Base-by-base conservation (phyloP, 768 basidiomycete species). In the Amanita jacksonii region DNA sequence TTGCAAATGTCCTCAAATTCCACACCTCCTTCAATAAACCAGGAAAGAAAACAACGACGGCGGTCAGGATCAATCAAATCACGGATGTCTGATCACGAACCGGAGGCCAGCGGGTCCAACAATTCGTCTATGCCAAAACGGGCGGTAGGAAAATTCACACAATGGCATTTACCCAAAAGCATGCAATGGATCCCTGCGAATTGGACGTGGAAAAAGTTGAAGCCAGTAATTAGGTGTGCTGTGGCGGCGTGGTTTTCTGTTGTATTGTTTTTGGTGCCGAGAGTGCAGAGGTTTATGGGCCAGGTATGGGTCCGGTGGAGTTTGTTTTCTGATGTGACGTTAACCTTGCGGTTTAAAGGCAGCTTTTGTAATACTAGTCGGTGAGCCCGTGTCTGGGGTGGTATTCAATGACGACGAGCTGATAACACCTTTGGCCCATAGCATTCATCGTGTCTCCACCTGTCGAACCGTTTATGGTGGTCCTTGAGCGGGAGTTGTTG, bases 401-500 rank as follows among this genome's bases (percentile, higher is more conserved):
- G 4, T 18, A 30, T 13, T 1, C 22, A 10, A 2, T 19, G 45
- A 41, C 13, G 22, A 18, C 25, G 31, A 43, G 48, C 22, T 23
- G 25, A 15, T 30, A 4, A 4, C 4, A 19, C 5, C 38, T 12
- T 8, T 43, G 10, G n/a, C n/a, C n/a, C n/a, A n/a, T 42, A 83
- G 83, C 74, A 3, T 62, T 77, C 0, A 74, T 85, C 49, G 51
- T 87, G 3, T 80, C 79, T 3, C 79, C 85, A 1, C 82, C 85
- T 0, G 63, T 54, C 16, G 82, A 82, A 43, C 79, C 81, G 1
- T 83, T 85, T 52, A 62, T 81, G n/a, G 65, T 70, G 3, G 79
- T 81, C 3, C 54, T 83, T 10, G 83, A 85, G 53, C 76, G 81
- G 1, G 81, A 85, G 53, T 34, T 73, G 7, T 62, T 73, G 5